These are phyloP conservation scores for Leishmania mexicana DNA, from an alignment of 208 protist genomes.

Conservation along the genomic window DNA sequence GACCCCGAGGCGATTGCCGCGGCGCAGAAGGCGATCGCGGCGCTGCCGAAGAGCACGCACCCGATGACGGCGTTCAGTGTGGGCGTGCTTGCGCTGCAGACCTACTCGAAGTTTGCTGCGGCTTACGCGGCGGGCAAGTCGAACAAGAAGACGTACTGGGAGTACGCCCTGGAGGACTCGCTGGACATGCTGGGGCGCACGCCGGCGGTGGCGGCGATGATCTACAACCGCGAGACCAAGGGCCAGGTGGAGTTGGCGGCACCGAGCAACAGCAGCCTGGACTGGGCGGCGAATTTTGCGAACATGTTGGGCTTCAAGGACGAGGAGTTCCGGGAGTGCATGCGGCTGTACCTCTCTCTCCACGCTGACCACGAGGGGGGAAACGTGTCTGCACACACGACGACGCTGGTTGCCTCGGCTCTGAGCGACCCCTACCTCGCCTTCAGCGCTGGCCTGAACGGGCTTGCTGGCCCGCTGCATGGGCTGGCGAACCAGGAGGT, in stretches of 20 bases:
- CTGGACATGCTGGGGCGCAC: conserved; percentile 92
- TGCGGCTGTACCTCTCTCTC: conserved; percentile 98
- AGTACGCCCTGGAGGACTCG: conserved; percentile 94
- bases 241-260: conserved; percentile 54
- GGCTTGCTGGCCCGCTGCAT: conserved; percentile 97
- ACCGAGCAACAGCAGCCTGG: conserved; percentile 63
- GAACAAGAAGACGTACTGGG: conserved; percentile 96
- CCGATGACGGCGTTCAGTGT: conserved; percentile 95
- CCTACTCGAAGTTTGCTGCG: conserved; percentile 92
- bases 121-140: conserved; percentile 91
- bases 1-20: conserved; percentile 52
- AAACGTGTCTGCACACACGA: conserved; percentile 98
- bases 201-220: conserved; percentile 89
- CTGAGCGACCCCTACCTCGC: conserved; percentile 98
- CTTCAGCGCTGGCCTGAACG: conserved; percentile 94
- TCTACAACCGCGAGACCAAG: conserved; percentile 89
- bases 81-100: conserved; percentile 93
- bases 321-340: conserved; percentile 95
- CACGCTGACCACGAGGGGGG: conserved; percentile 97
- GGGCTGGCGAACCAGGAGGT: conserved; percentile 98
- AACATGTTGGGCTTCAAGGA: conserved; percentile 94
- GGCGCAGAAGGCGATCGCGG: conserved; percentile 86
- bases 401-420: conserved; percentile 96
- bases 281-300: conserved; percentile 96
- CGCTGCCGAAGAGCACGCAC: conserved; percentile 93